These are phyloP conservation scores for Cladosporium sp. DNA, from an alignment of 2,329 filamentous ascomycete species.

Conservation along the genomic window DNA sequence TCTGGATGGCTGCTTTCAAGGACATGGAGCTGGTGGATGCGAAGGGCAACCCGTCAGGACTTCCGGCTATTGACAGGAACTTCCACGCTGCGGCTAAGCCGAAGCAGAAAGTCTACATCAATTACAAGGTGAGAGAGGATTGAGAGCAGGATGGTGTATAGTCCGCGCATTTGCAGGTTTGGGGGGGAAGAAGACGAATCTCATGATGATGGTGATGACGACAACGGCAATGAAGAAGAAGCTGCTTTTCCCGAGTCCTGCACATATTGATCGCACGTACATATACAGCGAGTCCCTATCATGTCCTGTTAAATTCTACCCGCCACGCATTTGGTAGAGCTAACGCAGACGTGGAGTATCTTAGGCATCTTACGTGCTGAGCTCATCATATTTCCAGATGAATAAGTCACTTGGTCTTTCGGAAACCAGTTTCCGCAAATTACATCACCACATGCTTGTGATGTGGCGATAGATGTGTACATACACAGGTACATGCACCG, in stretches of 20 bases:
- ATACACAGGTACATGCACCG: not conserved
- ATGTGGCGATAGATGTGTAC: no score
- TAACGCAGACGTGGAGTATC: no score
- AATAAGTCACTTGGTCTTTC: not conserved
- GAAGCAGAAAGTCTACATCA: conserved; percentile 37
- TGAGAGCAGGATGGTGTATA: not conserved
- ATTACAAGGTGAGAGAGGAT: conserved; percentile 39
- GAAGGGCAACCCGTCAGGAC: conserved; percentile 36
- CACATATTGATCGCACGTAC: not conserved
- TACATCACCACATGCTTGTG: not conserved
- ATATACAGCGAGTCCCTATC: not conserved
- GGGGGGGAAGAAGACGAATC: not conserved
- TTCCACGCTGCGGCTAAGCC: conserved; percentile 45
- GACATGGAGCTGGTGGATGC: conserved; percentile 48
- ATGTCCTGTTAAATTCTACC: not conserved
- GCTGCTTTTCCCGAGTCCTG: not conserved
- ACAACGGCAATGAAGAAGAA: not conserved
- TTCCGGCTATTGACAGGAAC: conserved; percentile 42
- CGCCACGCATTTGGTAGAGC: not conserved
- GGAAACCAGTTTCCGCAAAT: not conserved
- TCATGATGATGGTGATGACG: not conserved
- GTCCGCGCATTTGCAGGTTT: not conserved
- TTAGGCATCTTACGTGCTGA: not conserved
- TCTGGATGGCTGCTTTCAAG: conserved; percentile 54
- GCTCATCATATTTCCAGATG: not conserved